These are phyloP conservation scores for Dactylellina cionopaga DNA, from an alignment of 2,329 filamentous ascomycete genomes.

Conservation along the genomic window DNA sequence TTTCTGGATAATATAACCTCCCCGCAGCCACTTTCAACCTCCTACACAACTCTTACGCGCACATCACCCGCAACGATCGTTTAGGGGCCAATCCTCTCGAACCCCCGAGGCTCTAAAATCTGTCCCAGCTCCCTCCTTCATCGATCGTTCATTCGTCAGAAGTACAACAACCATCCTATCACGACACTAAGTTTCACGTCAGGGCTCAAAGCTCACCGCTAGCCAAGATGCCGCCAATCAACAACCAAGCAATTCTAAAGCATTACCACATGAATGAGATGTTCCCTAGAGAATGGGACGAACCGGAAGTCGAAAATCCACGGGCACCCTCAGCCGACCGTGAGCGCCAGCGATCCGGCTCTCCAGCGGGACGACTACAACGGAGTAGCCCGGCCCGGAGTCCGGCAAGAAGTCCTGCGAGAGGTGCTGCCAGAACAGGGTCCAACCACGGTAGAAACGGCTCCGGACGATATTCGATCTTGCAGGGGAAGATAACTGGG, in stretches of 20 bases:
- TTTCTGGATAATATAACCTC: slow-evolving; percentile 29
- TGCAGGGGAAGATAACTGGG: slow-evolving; percentile 55
- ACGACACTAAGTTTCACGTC: slow-evolving; percentile 2
- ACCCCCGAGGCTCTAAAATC: slow-evolving; percentile 1
- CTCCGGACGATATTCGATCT: slow-evolving; percentile 55
- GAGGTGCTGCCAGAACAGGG: background rate
- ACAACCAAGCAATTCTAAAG: slow-evolving; percentile 56
- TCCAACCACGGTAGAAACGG: slow-evolving; percentile 16
- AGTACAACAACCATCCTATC: background rate
- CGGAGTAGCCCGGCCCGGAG: slow-evolving; percentile 29
- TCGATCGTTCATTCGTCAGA: background rate
- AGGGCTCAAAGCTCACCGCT: slow-evolving; percentile 28
- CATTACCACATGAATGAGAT: slow-evolving; percentile 57
- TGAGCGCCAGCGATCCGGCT: slow-evolving; percentile 32
- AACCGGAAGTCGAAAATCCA: slow-evolving; percentile 48
- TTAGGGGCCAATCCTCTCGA: background rate
- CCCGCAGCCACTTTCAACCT: slow-evolving; percentile 19
- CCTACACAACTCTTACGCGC: background rate
- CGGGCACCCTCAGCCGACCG: slow-evolving; percentile 16
- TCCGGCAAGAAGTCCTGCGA: slow-evolving; percentile 26
- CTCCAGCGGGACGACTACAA: slow-evolving; percentile 32
- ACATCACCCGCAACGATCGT: slow-evolving; percentile 6
- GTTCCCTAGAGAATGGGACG: slow-evolving; percentile 56
- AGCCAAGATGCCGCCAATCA: slow-evolving; percentile 36
- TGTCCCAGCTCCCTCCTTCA: background rate